Evolutionary conservation across 2,329 filamentous ascomycete genomes (phyloP).

Genomic region (Epichloe uncinata): DNA sequence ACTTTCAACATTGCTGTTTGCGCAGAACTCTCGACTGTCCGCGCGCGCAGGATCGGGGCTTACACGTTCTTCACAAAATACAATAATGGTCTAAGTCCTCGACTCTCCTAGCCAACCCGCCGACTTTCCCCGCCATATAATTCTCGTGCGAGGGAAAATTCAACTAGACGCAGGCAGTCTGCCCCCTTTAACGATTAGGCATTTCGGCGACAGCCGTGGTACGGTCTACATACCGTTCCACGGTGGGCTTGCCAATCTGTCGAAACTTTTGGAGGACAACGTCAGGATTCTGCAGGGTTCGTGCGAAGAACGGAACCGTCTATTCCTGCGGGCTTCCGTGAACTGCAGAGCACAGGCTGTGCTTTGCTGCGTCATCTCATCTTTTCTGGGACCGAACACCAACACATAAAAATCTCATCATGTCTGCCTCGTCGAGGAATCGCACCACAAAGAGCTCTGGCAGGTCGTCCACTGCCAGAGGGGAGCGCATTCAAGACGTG

Average conservation of each 20-base stretch:
- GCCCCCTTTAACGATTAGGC: slow-evolving; percentile 7
- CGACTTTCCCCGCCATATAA: background rate
- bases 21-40: background rate
- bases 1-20: background rate
- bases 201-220: slow-evolving; percentile 19
- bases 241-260: slow-evolving; percentile 13
- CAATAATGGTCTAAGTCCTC: slow-evolving; percentile 4
- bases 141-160: slow-evolving; percentile 5
- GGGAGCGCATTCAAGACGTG: slow-evolving; percentile 34
- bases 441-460: slow-evolving; percentile 46
- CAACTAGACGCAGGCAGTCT: slow-evolving; percentile 1
- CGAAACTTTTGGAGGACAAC: slow-evolving; percentile 7
- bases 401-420: slow-evolving; percentile 30
- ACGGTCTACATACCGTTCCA: slow-evolving; percentile 29
- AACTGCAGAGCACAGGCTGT: slow-evolving; percentile 1
- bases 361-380: slow-evolving; percentile 14
- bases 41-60: background rate
- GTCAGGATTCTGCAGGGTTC: slow-evolving; percentile 11
- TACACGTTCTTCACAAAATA: background rate
- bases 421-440: slow-evolving; percentile 41
- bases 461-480: slow-evolving; percentile 34
- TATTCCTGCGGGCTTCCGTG: slow-evolving; percentile 11
- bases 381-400: slow-evolving; percentile 7
- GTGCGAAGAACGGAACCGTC: slow-evolving; percentile 9
- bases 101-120: background rate